These are phyloP conservation scores for Penicillium sp. DNA, from an alignment of 2,329 filamentous ascomycete genomes.

Conservation along the genomic window DNA sequence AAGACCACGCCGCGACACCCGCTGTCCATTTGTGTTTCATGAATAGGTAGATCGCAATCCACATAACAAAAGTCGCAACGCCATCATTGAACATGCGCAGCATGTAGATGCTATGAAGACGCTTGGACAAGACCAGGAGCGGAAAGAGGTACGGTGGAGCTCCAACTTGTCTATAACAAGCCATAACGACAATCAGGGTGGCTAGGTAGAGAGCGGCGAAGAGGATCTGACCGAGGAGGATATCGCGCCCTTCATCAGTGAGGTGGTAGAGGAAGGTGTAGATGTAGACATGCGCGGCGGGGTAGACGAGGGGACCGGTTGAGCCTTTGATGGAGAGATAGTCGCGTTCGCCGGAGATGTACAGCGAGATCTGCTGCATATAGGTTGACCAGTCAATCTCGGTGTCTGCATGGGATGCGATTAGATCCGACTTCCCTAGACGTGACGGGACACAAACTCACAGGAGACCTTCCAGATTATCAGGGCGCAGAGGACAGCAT, in stretches of 20 bases:
- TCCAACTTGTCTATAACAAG: slow-evolving; percentile 59
- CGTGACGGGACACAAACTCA: slow-evolving; percentile 45
- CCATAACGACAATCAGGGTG: slow-evolving; percentile 71
- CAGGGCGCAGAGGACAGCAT: slow-evolving; percentile 66
- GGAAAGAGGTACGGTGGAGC: slow-evolving; percentile 80
- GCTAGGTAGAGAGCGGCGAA: slow-evolving; percentile 76
- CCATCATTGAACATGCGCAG: slow-evolving; percentile 95
- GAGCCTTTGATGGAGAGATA: slow-evolving; percentile 80
- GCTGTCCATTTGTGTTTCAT: slow-evolving; percentile 70
- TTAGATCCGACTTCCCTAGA: slow-evolving; percentile 13
- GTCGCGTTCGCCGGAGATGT: slow-evolving; percentile 77
- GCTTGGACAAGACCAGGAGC: slow-evolving; percentile 80
- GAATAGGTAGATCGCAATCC: slow-evolving; percentile 71
- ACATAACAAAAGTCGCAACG: slow-evolving; percentile 78
- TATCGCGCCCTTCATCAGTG: slow-evolving; percentile 70
- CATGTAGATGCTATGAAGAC: slow-evolving; percentile 88
- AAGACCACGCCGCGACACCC: slow-evolving; percentile 67
- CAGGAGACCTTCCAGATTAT: slow-evolving; percentile 81
- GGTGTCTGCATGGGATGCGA: slow-evolving; percentile 59
- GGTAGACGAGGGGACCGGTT: slow-evolving; percentile 92
- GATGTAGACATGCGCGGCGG: slow-evolving; percentile 86
- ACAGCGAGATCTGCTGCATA: slow-evolving; percentile 86
- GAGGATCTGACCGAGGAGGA: slow-evolving; percentile 73
- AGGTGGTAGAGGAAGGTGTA: slow-evolving; percentile 75
- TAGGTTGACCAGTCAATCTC: slow-evolving; percentile 98